A percentile compares a stretch with the other conserved stretches of the same genome.
Conservation (phyloP, 2,329 filamentous ascomycete genomes). For the Mariannaea sp. region DNA sequence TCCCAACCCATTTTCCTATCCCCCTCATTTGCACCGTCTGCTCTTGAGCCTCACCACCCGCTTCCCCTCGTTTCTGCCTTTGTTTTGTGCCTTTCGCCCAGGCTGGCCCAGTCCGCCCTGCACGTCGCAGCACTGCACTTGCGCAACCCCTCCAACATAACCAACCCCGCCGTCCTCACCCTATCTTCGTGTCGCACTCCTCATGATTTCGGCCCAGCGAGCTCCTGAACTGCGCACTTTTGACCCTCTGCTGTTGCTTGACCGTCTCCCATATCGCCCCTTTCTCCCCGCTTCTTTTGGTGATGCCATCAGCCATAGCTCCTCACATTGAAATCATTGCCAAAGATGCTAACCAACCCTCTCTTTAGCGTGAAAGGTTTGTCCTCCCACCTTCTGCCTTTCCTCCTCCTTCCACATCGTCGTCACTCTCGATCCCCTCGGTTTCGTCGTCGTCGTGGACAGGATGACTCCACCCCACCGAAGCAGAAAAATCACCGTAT, state of each 20-base stretch:
- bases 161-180: conserved; percentile 3
- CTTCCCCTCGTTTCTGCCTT: conserved; percentile 9
- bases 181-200: conserved; percentile 8
- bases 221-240: conserved; percentile 9
- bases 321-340: conserved; percentile 11
- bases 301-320: neutral
- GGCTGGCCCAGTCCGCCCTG: conserved; percentile 23
- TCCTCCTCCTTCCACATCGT: conserved; percentile 21
- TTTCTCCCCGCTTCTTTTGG: conserved; percentile 13
- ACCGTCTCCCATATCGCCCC: conserved; percentile 16
- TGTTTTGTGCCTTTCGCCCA: conserved; percentile 28
- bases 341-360: conserved; percentile 43
- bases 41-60: conserved; percentile 5
- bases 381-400: conserved; percentile 35
- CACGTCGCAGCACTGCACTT: conserved; percentile 4
- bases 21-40: conserved; percentile 14
- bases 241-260: neutral
- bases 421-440: conserved; percentile 22
- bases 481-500: conserved; percentile 23
- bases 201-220: neutral
- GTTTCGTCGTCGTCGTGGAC: conserved; percentile 17
- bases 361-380: conserved; percentile 71
- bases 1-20: conserved; percentile 10
- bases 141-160: conserved; percentile 35
- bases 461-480: conserved; percentile 28